Evolutionary conservation across 106 monocot genomes (phyloP).

Genomic region (Cymbidium sinense): DNA sequence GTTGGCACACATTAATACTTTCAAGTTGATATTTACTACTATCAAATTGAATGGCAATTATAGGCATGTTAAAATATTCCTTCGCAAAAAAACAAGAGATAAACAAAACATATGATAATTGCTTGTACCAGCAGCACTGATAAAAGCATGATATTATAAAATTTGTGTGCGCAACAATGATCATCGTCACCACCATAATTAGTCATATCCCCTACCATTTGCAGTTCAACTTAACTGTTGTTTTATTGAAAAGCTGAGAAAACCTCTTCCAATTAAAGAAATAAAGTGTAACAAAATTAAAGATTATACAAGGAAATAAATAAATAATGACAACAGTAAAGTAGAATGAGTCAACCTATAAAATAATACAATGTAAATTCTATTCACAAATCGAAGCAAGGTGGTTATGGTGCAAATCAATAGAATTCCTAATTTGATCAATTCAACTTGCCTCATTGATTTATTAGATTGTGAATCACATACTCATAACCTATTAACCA

Average conservation of each 20-base stretch:
- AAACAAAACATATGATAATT: background rate
- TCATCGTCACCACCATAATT: background rate
- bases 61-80: background rate
- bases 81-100: background rate
- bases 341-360: no score
- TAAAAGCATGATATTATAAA: background rate
- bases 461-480: background rate
- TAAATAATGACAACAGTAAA: no score
- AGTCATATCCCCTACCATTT: background rate
- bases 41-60: background rate
- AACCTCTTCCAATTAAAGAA: no score
- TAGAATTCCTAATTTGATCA: no score
- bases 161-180: background rate
- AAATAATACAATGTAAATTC: background rate
- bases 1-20: background rate
- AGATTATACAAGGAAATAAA: no score
- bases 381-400: no score
- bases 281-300: no score
- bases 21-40: background rate
- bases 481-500: no score
- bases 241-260: no score
- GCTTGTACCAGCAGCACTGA: background rate
- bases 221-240: background rate
- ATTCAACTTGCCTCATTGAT: background rate
- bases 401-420: no score